phyloP scores from a whole-genome alignment of 495 filamentous ascomycete species.

The Glutinoglossum americanum region DNA sequence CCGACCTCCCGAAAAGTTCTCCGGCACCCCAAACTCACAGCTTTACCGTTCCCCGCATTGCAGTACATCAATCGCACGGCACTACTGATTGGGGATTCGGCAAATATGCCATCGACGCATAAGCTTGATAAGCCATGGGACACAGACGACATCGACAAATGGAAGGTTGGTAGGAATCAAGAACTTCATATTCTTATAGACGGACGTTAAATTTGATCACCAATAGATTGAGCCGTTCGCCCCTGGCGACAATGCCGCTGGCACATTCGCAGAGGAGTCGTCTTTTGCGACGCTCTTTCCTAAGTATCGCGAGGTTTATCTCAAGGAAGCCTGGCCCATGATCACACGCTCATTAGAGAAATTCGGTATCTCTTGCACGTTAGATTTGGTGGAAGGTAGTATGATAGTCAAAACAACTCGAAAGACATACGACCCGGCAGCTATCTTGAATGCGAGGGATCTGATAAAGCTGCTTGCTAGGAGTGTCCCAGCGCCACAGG shows the following conservation, averaged over 20 bases:
- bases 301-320: constrained; percentile 90
- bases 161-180: constrained; percentile 38
- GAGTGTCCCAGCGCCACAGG: constrained; percentile 75
- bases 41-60: background rate
- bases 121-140: constrained; percentile 95
- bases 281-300: constrained; percentile 84
- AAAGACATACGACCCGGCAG: constrained; percentile 85
- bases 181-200: background rate
- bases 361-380: constrained; percentile 60
- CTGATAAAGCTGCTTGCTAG: constrained; percentile 81
- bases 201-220: background rate
- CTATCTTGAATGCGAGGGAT: constrained; percentile 86
- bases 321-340: constrained; percentile 76
- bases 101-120: constrained; percentile 71
- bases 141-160: constrained; percentile 93
- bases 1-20: background rate
- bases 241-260: constrained; percentile 61
- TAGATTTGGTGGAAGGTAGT: constrained; percentile 86
- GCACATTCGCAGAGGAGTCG: constrained; percentile 81
- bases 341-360: constrained; percentile 64
- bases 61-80: background rate
- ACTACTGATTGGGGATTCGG: background rate
- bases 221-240: constrained; percentile 58
- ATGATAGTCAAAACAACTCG: constrained; percentile 92
- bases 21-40: background rate